A percentile compares a stretch with the other conserved stretches of the same genome.
These are phyloP conservation scores for Melanomma pulvis-pyrius DNA, from an alignment of 495 filamentous ascomycete genomes.

Conservation along the genomic window DNA sequence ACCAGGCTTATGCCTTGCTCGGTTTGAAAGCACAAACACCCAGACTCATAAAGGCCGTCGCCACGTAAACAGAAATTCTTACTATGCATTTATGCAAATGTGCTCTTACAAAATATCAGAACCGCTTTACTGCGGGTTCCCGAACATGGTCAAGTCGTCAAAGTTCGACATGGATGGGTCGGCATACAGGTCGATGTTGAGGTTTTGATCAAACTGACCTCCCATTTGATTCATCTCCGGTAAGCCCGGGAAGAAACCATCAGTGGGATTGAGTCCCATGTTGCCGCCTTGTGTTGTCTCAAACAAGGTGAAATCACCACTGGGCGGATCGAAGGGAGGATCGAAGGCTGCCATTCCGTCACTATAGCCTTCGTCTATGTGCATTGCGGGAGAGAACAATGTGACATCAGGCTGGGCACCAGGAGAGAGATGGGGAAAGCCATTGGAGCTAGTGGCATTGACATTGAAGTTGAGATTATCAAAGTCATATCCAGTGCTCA, in stretches of 20 bases:
- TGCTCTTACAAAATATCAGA: background rate
- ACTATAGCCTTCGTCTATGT: slow-evolving; percentile 35
- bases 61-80: slow-evolving; percentile 2
- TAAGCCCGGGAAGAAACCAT: slow-evolving; percentile 35
- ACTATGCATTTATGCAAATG: background rate
- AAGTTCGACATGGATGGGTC: slow-evolving; percentile 14
- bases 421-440: slow-evolving; percentile 34
- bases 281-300: slow-evolving; percentile 6
- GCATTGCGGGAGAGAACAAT: slow-evolving; percentile 34
- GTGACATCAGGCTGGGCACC: slow-evolving; percentile 35
- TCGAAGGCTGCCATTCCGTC: slow-evolving; percentile 21
- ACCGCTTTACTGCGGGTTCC: background rate
- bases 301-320: slow-evolving; percentile 34
- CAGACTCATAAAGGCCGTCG: slow-evolving; percentile 13
- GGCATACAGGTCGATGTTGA: slow-evolving; percentile 5
- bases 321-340: slow-evolving; percentile 27
- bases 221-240: slow-evolving; percentile 32
- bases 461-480: slow-evolving; percentile 17
- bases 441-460: slow-evolving; percentile 7
- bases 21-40: background rate
- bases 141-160: slow-evolving; percentile 30
- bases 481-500: slow-evolving; percentile 31
- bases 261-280: background rate
- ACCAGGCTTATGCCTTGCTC: background rate
- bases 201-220: slow-evolving; percentile 30